Base-by-base conservation (phyloP, 2,329 filamentous ascomycete species). In the Aspergillus latus region DNA sequence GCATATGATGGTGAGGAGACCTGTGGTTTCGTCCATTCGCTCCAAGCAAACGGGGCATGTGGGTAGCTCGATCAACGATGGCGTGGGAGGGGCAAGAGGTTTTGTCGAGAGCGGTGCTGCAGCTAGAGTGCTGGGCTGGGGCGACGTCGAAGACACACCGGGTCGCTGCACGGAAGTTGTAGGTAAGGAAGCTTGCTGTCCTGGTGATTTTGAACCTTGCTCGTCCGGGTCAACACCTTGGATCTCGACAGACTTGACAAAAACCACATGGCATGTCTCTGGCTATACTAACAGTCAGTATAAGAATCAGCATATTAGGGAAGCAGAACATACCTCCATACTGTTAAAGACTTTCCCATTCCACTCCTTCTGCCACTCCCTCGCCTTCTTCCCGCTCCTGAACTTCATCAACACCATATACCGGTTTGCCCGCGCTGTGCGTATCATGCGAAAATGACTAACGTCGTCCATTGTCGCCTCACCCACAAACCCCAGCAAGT, bases 391-490 rank as follows among this genome's bases (percentile, higher is more conserved):
- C 30, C 84, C 83, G 62, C 88, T 86, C 47, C 90, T 84, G 70
- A 97, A 97, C 76, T 96, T 97, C 84, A 99, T 89, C 59, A 99
- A 80, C 28, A 96, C 93, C 80, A 99, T 89, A 76, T 97, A 97
- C 59, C 92, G 85, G 73, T 95, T 97, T 72, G 91, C 87, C 61
- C 87, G 83, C 52, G 88, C 89, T 1, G 94, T 97, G 80, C 92
- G 87, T 54, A 99, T 89, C 84, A 99, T 91, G 52, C 94, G 83
- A 70, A 96, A 96, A 76, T 99, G 94, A 65, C 88, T 94, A 57
- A 99, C 90, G 58, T 92, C 84, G 56, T 89, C 85, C 70, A 89
- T 84, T 72, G 93, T 96, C 68, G 86, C 86, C 70, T 96, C 90
- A 3, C 94, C 94, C 5, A 97, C 84, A 66, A 95, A 97, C 0